A percentile compares a stretch with the other conserved stretches of the same genome.
phyloP scores from a whole-genome alignment of 768 basidiomycete species.

The Rhizopogon vulgaris region DNA sequence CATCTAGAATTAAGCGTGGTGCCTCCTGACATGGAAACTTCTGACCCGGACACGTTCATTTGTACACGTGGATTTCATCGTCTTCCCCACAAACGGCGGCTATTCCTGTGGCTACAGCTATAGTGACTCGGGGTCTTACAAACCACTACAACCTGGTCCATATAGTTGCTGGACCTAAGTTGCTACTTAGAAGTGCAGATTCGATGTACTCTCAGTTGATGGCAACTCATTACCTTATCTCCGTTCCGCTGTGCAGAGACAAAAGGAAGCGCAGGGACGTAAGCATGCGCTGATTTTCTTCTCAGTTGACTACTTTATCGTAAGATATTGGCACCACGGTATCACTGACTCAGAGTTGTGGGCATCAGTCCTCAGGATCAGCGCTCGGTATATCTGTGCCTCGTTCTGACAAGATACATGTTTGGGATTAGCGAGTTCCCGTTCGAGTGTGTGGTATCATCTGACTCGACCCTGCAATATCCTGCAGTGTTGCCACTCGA shows the following conservation, averaged over 20 bases:
- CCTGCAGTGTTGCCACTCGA: not conserved
- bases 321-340: not conserved
- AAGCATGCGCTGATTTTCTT: not conserved
- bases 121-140: not conserved
- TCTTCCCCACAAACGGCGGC: not conserved
- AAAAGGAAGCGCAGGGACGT: not conserved
- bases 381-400: not conserved
- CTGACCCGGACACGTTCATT: not conserved
- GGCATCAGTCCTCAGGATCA: too few species aligned
- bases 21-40: not conserved
- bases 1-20: not conserved
- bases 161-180: too few species aligned
- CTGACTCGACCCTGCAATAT: not conserved
- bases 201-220: not conserved
- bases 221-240: not conserved
- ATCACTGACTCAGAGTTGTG: too few species aligned
- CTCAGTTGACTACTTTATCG: not conserved
- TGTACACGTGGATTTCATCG: not conserved
- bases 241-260: not conserved
- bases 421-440: not conserved
- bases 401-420: not conserved
- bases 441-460: not conserved
- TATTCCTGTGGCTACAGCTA: too few species aligned
- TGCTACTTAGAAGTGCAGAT: too few species aligned
- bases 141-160: not conserved